Conservation (phyloP, 495 filamentous ascomycete genomes). For the Cryomyces minteri region DNA sequence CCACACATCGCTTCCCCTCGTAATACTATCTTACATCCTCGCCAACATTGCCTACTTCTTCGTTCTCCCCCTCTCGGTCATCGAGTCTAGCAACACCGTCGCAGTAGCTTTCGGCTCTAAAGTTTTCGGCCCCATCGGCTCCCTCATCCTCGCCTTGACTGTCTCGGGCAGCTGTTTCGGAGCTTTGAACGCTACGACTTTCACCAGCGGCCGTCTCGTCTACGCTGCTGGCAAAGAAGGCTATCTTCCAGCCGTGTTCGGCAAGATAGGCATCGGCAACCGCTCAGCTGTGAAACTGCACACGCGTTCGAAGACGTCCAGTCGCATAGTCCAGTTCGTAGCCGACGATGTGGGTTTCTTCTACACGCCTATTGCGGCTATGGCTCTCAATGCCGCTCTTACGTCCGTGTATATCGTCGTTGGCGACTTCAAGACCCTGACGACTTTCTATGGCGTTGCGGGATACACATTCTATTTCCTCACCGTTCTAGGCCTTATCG, state of each 20-base stretch:
- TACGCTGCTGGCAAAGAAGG: slow-evolving; percentile 93
- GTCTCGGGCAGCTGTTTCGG: slow-evolving; percentile 74
- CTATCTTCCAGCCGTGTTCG: slow-evolving; percentile 71
- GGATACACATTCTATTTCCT: slow-evolving; percentile 95
- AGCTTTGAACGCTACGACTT: slow-evolving; percentile 84
- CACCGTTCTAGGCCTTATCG: slow-evolving; percentile 82
- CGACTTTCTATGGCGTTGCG: slow-evolving; percentile 94
- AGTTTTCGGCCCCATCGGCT: slow-evolving; percentile 71
- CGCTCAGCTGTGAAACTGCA: slow-evolving; percentile 13
- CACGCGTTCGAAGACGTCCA: not conserved
- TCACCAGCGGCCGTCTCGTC: slow-evolving; percentile 79
- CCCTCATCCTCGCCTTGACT: slow-evolving; percentile 71
- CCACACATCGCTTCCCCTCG: slow-evolving; percentile 90
- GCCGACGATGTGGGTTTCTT: slow-evolving; percentile 28
- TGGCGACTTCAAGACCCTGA: slow-evolving; percentile 77
- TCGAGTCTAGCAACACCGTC: slow-evolving; percentile 77
- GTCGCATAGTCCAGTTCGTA: slow-evolving; percentile 11
- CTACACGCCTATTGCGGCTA: slow-evolving; percentile 80
- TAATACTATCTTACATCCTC: slow-evolving; percentile 76
- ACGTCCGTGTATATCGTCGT: slow-evolving; percentile 61
- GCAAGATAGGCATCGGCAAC: slow-evolving; percentile 50
- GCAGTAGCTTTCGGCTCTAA: slow-evolving; percentile 84
- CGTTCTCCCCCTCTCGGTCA: slow-evolving; percentile 63
- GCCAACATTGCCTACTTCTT: slow-evolving; percentile 90
- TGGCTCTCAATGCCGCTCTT: slow-evolving; percentile 57